These are phyloP conservation scores for Paulownia fortunei DNA, from an alignment of 257 asterid genomes.

Conservation along the genomic window DNA sequence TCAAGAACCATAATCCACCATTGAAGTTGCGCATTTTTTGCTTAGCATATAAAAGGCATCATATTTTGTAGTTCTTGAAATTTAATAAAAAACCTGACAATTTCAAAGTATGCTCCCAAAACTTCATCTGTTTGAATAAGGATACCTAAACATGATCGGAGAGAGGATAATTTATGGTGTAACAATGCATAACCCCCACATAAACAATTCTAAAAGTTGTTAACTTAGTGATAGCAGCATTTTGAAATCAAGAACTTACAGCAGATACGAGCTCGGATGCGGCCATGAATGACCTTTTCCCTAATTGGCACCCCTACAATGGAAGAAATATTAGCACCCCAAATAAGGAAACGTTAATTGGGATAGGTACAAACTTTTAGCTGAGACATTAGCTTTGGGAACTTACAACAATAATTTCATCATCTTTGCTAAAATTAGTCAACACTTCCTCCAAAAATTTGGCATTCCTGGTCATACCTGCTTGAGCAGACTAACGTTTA, in stretches of 20 bases:
- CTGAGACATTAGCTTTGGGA: neutral
- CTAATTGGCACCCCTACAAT: slow-evolving; percentile 74
- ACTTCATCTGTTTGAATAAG: too few species aligned
- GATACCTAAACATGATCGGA: too few species aligned
- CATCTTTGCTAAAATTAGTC: slow-evolving; percentile 58
- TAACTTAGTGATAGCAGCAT: too few species aligned
- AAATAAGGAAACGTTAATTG: neutral
- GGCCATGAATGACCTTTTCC: slow-evolving; percentile 80
- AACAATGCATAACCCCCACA: neutral
- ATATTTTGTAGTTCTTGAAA: too few species aligned
- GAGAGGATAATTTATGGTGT: too few species aligned
- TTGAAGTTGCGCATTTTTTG: too few species aligned
- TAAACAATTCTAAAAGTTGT: too few species aligned
- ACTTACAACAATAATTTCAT: slow-evolving; percentile 83
- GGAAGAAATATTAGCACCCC: neutral
- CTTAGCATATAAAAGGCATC: too few species aligned
- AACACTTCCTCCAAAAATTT: slow-evolving; percentile 58
- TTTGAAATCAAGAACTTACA: slow-evolving; percentile 41
- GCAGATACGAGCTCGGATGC: slow-evolving; percentile 67
- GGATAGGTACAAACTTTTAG: neutral
- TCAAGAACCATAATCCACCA: too few species aligned
- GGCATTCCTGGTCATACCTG: slow-evolving; percentile 71
- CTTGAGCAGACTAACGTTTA: neutral
- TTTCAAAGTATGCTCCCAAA: too few species aligned
- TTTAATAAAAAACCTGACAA: too few species aligned